Evolutionary conservation across 2,329 filamentous ascomycete species (phyloP).

Genomic region (Neophaeococcomyces aloes): DNA sequence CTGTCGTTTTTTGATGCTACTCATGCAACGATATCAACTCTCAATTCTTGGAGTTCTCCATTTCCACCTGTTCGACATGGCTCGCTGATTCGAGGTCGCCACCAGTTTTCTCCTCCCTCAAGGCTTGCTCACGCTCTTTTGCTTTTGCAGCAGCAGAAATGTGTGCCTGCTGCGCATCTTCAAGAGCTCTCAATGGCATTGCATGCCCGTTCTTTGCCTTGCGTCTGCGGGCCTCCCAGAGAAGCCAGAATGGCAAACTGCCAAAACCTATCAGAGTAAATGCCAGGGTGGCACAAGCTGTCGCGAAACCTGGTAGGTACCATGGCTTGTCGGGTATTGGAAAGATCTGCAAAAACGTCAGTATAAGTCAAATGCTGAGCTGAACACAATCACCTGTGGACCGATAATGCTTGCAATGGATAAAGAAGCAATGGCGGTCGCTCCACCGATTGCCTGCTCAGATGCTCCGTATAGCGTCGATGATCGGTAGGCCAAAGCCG

Average conservation of each 20-base stretch:
- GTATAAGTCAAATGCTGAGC: slow-evolving; percentile 4
- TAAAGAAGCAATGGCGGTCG: slow-evolving; percentile 19
- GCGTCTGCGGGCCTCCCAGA: slow-evolving; percentile 13
- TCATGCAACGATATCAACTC: not conserved
- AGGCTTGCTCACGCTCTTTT: not conserved
- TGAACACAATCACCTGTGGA: slow-evolving; percentile 12
- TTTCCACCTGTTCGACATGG: slow-evolving; percentile 1
- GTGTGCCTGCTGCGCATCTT: slow-evolving; percentile 11
- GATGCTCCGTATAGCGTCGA: slow-evolving; percentile 20
- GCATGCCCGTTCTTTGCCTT: slow-evolving; percentile 17
- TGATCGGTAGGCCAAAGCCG: slow-evolving; percentile 12
- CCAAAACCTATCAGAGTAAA: slow-evolving; percentile 14
- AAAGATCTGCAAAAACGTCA: slow-evolving; percentile 7
- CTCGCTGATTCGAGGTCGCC: not conserved
- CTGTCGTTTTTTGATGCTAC: too few species aligned
- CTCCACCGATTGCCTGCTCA: slow-evolving; percentile 21
- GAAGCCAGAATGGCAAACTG: slow-evolving; percentile 15
- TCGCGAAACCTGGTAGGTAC: slow-evolving; percentile 17
- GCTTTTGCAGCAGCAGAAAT: slow-evolving; percentile 5
- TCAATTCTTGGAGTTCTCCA: slow-evolving; percentile 6
- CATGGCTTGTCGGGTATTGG: slow-evolving; percentile 12
- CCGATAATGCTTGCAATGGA: slow-evolving; percentile 20
- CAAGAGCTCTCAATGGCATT: slow-evolving; percentile 16
- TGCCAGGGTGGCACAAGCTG: slow-evolving; percentile 12
- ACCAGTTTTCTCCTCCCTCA: not conserved